These are phyloP conservation scores for Hymenoscyphus scutula DNA, from an alignment of 2,329 filamentous ascomycete genomes.

Conservation along the genomic window DNA sequence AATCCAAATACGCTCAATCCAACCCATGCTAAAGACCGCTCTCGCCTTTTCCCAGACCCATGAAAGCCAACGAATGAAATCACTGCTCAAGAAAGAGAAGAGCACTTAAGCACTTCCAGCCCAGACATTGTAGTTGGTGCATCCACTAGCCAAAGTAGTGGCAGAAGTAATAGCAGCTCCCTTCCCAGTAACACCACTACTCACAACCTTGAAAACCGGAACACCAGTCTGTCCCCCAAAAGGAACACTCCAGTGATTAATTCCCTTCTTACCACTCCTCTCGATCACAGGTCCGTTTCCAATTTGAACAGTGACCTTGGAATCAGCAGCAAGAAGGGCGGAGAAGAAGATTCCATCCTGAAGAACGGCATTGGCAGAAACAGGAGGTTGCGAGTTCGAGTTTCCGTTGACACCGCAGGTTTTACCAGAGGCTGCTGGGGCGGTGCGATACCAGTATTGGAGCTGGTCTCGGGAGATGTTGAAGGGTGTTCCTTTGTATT, in stretches of 20 bases:
- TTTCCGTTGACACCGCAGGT: slow-evolving; percentile 37
- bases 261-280: slow-evolving; percentile 20
- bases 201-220: slow-evolving; percentile 33
- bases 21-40: background rate
- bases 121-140: slow-evolving; percentile 21
- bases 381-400: slow-evolving; percentile 31
- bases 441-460: slow-evolving; percentile 44
- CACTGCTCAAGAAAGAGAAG: background rate
- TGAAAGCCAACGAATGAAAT: background rate
- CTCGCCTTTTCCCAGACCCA: background rate
- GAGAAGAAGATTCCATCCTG: slow-evolving; percentile 29
- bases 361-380: slow-evolving; percentile 33
- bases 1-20: too few species aligned
- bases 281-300: slow-evolving; percentile 25
- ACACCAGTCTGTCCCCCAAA: slow-evolving; percentile 37
- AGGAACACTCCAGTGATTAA: slow-evolving; percentile 31
- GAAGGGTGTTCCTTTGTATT: slow-evolving; percentile 29
- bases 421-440: slow-evolving; percentile 32
- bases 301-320: slow-evolving; percentile 34
- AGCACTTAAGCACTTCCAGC: slow-evolving; percentile 16
- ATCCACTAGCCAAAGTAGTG: slow-evolving; percentile 15
- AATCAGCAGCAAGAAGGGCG: slow-evolving; percentile 31
- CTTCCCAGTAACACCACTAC: slow-evolving; percentile 24
- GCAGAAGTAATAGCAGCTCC: slow-evolving; percentile 26
- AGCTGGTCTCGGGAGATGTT: slow-evolving; percentile 34